A percentile compares a stretch with the other conserved stretches of the same genome.
phyloP scores from a whole-genome alignment of 2,329 filamentous ascomycete species.

The Curvularia hawaiiensis region DNA sequence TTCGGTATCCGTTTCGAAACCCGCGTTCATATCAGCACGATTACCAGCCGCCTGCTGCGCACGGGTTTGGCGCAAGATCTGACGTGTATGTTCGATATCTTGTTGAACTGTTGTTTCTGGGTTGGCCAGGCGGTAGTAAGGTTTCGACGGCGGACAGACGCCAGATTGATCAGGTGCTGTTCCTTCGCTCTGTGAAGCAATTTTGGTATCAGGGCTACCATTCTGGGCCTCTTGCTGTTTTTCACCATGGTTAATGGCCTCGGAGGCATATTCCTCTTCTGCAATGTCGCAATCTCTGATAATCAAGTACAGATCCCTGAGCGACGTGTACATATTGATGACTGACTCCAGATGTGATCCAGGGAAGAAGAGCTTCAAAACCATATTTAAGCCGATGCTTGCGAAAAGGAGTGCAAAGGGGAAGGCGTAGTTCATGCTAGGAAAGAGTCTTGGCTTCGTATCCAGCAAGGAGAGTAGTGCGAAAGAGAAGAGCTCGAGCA shows the following conservation, averaged over 20 bases:
- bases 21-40: background rate
- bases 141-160: background rate
- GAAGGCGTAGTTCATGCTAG: background rate
- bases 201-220: background rate
- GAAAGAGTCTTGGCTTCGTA: background rate
- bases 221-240: background rate
- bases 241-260: background rate
- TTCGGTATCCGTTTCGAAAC: background rate
- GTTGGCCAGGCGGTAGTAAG: background rate
- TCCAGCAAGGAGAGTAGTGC: background rate
- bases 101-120: background rate
- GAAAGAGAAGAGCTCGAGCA: background rate
- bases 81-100: background rate
- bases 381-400: conserved; percentile 2
- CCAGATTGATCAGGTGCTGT: background rate
- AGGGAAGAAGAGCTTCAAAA: background rate
- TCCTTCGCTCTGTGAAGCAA: too few relatives aligned
- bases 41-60: background rate
- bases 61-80: background rate
- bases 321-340: background rate
- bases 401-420: background rate
- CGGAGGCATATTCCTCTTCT: background rate
- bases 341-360: background rate
- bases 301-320: conserved; percentile 8
- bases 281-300: background rate